phyloP scores from a whole-genome alignment of 2,329 filamentous ascomycete species.

The Trichoderma sp. region DNA sequence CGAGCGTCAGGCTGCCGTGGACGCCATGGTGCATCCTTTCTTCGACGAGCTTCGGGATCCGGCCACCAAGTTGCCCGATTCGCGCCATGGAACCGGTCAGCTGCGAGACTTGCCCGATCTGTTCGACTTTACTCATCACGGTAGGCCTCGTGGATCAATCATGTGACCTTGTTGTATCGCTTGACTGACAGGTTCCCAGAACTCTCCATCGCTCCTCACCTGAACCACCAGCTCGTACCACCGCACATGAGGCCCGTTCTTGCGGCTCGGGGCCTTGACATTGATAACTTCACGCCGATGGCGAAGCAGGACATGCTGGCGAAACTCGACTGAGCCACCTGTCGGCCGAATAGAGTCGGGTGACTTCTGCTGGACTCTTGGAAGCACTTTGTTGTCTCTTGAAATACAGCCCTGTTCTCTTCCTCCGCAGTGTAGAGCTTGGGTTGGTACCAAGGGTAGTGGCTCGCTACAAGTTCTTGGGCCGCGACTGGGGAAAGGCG shows the following conservation, averaged over 20 bases:
- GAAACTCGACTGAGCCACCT: conserved; percentile 77
- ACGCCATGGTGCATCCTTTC: conserved; percentile 98
- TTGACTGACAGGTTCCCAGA: conserved; percentile 56
- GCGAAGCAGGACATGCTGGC: conserved; percentile 97
- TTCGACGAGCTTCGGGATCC: conserved; percentile 96
- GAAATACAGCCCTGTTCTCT: conserved; percentile 37
- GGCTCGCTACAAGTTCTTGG: conserved; percentile 34
- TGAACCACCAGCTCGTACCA: conserved; percentile 89
- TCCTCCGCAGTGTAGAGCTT: conserved; percentile 37
- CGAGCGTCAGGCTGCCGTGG: conserved; percentile 87
- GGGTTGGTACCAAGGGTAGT: conserved; percentile 37
- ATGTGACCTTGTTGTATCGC: background rate
- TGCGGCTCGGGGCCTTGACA: conserved; percentile 78
- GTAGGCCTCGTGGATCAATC: conserved; percentile 55
- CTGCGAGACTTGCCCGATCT: conserved; percentile 81
- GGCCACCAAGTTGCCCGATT: conserved; percentile 89
- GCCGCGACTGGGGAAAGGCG: conserved; percentile 37
- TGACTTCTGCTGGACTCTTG: conserved; percentile 39
- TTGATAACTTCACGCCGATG: conserved; percentile 90
- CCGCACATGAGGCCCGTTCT: conserved; percentile 76
- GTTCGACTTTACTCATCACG: conserved; percentile 92
- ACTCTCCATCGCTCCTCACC: conserved; percentile 87
- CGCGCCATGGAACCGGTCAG: conserved; percentile 80
- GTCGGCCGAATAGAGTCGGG: conserved; percentile 38
- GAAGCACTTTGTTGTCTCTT: conserved; percentile 38